phyloP scores from a whole-genome alignment of 139 green algal genomes.

The Choricystis sp. region DNA sequence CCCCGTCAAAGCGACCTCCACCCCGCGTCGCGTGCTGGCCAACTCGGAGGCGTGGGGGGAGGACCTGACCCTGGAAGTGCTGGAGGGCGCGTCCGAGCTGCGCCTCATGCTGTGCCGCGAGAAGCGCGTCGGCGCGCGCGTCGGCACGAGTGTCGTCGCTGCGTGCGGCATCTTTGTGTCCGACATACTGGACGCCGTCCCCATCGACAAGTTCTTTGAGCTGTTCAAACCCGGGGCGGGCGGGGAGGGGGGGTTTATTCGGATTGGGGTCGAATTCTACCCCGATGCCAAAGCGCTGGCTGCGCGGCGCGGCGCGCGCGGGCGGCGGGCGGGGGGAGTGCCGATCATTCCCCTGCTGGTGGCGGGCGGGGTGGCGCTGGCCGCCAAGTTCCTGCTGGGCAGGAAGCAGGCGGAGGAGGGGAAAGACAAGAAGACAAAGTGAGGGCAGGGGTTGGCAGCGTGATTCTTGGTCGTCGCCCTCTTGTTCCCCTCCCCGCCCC shows the following conservation, averaged over 20 bases:
- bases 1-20: conserved; percentile 49
- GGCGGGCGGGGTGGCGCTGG: conserved; percentile 2
- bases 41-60: conserved; percentile 43
- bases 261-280: conserved; percentile 54
- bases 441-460: conserved; percentile 1
- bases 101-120: conserved; percentile 74
- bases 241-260: conserved; percentile 63
- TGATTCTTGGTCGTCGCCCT: no score
- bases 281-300: conserved; percentile 6
- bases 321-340: no score
- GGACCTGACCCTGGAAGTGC: conserved; percentile 50
- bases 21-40: conserved; percentile 15
- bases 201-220: conserved; percentile 92
- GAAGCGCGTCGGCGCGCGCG: conserved; percentile 30
- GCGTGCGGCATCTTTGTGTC: conserved; percentile 80
- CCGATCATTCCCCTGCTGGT: conserved; percentile 1
- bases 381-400: not conserved
- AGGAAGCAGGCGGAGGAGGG: not conserved
- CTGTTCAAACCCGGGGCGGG: conserved; percentile 67
- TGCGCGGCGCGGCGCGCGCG: no score
- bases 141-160: conserved; percentile 47
- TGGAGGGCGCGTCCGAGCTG: conserved; percentile 61
- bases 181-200: conserved; percentile 75
- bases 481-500: no score
- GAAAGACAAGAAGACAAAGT: conserved; percentile 5